Evolutionary conservation across 495 filamentous ascomycete genomes (phyloP).

Genomic region (Xylaria castorea): DNA sequence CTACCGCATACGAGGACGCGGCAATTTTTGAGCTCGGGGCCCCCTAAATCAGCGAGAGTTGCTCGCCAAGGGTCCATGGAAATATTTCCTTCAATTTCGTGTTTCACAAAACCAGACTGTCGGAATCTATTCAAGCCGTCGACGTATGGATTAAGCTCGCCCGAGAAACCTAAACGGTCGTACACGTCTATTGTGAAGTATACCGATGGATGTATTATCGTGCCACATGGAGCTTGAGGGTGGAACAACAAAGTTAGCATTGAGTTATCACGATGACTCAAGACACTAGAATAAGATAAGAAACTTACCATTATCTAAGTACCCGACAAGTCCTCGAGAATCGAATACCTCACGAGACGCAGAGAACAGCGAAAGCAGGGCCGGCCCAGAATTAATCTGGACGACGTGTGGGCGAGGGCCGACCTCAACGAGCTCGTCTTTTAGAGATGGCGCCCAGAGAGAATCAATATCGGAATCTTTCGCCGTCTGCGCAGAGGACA

Average conservation of each 20-base stretch:
- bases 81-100: constrained; percentile 28
- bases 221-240: constrained; percentile 36
- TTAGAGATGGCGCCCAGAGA: constrained; percentile 12
- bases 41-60: constrained; percentile 21
- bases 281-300: too few relatives aligned
- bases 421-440: constrained; percentile 17
- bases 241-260: neutral
- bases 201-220: constrained; percentile 45
- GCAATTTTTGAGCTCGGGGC: constrained; percentile 33
- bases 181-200: constrained; percentile 40
- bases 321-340: constrained; percentile 21
- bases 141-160: constrained; percentile 24
- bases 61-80: constrained; percentile 28
- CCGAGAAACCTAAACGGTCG: constrained; percentile 21
- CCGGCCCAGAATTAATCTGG: constrained; percentile 23
- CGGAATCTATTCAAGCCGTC: constrained; percentile 25
- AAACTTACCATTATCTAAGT: constrained; percentile 25
- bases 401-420: constrained; percentile 24
- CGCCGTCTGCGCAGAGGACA: neutral
- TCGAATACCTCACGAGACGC: constrained; percentile 23
- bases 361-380: constrained; percentile 22
- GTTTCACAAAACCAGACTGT: constrained; percentile 19
- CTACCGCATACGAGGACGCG: constrained; percentile 46
- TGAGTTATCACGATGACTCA: neutral
- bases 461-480: constrained; percentile 24